These are phyloP conservation scores for Trichoderma sp. DNA, from an alignment of 2,329 filamentous ascomycete genomes.

Conservation along the genomic window DNA sequence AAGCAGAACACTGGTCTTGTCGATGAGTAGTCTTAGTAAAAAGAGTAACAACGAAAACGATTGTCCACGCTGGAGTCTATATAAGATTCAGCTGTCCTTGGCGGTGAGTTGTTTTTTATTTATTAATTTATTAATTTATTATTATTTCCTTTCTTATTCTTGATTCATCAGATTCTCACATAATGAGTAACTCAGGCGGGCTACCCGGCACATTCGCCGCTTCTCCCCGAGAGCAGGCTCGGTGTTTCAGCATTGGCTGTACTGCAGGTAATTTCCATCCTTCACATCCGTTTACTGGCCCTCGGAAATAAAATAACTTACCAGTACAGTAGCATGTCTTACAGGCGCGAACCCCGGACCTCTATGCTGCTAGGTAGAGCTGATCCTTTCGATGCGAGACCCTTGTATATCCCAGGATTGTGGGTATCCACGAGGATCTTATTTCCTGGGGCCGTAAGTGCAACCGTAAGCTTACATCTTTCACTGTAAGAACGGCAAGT, in stretches of 20 bases:
- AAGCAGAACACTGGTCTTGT: neutral
- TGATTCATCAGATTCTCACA: neutral
- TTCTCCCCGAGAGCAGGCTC: neutral
- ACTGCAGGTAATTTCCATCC: neutral
- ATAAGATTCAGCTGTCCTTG: neutral
- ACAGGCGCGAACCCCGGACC: slow-evolving; percentile 29
- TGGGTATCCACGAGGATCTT: slow-evolving; percentile 48
- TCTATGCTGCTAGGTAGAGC: slow-evolving; percentile 48
- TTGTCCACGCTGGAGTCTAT: slow-evolving; percentile 11
- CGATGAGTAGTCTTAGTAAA: neutral
- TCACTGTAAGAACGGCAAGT: neutral
- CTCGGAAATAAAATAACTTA: neutral
- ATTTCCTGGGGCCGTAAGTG: slow-evolving; percentile 49
- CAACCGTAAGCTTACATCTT: slow-evolving; percentile 48
- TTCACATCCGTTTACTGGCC: neutral
- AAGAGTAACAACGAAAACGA: neutral
- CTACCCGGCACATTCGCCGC: neutral
- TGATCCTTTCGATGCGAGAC: slow-evolving; percentile 53
- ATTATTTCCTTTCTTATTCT: slow-evolving; percentile 29
- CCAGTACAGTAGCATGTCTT: neutral
- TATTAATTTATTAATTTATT: no score
- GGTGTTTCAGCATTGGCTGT: neutral
- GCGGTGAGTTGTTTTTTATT: slow-evolving; percentile 44
- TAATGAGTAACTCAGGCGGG: neutral
- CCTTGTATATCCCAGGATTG: slow-evolving; percentile 53